A percentile compares a stretch with the other conserved stretches of the same genome.
phyloP scores from a whole-genome alignment of 108 stramenopile genomes.

The Skeletonema marinoi region DNA sequence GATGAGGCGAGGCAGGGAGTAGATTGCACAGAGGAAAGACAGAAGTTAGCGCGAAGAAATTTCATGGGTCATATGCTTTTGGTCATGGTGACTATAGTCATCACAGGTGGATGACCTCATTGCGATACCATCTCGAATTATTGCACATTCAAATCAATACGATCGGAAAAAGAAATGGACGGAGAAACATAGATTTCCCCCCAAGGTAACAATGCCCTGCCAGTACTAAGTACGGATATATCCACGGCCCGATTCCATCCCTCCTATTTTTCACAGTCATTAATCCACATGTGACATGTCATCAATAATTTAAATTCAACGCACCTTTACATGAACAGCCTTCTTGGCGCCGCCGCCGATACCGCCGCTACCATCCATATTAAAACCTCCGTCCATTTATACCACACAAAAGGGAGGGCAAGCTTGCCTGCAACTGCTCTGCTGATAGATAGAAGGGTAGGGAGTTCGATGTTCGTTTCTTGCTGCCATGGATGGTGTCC shows the following conservation, averaged over 20 bases:
- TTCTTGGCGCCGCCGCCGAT: conserved; percentile 29
- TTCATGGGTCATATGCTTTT: background rate
- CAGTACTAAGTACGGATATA: background rate
- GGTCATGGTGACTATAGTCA: background rate
- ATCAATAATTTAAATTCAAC: conserved; percentile 2
- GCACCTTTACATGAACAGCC: conserved; percentile 56
- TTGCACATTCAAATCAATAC: background rate
- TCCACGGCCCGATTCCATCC: background rate
- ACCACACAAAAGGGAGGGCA: background rate
- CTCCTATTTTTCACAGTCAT: background rate
- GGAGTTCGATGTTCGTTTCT: background rate
- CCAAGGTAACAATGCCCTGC: background rate
- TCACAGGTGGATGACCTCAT: background rate
- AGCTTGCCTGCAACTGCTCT: background rate
- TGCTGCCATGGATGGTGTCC: too few species aligned
- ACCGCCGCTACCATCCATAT: conserved; percentile 9
- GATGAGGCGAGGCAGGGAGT: background rate
- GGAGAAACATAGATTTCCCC: background rate
- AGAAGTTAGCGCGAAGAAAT: too few species aligned
- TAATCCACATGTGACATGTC: background rate
- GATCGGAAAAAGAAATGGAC: background rate
- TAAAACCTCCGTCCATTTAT: conserved; percentile 31
- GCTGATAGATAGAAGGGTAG: too few species aligned
- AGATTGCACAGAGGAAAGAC: background rate
- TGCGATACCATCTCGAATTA: background rate